These are phyloP conservation scores for Hibiscus trionum DNA, from an alignment of 345 rosid genomes.

Conservation along the genomic window DNA sequence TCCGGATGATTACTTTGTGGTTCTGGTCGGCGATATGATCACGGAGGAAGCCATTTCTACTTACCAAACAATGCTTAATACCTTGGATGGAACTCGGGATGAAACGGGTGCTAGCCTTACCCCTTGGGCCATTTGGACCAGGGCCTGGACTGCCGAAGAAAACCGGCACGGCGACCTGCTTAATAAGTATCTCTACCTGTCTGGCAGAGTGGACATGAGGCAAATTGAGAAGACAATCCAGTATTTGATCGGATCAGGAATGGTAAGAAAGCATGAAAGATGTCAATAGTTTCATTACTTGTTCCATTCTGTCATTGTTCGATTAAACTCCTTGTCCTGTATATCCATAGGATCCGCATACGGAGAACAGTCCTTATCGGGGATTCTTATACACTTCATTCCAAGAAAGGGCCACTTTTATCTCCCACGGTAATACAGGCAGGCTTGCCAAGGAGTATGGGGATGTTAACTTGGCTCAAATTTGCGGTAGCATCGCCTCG, in stretches of 20 bases:
- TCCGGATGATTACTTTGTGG: conserved; percentile 79
- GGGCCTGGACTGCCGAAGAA: conserved; percentile 68
- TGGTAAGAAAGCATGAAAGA: conserved; percentile 29
- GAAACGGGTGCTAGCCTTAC: conserved; percentile 76
- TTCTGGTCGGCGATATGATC: conserved; percentile 79
- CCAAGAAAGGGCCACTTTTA: conserved; percentile 93
- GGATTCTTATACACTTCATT: conserved; percentile 90
- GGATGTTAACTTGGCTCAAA: conserved; percentile 67
- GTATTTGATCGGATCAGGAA: conserved; percentile 60
- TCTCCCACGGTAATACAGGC: conserved; percentile 93
- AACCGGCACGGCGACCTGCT: conserved; percentile 64
- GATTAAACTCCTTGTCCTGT: neutral
- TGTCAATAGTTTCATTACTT: no score
- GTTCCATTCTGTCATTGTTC: neutral
- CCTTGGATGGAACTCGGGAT: conserved; percentile 75
- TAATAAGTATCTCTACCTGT: conserved; percentile 54
- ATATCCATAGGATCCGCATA: conserved; percentile 58
- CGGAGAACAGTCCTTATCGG: conserved; percentile 80
- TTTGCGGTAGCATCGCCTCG: conserved; percentile 87
- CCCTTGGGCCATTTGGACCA: conserved; percentile 58
- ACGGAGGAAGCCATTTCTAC: conserved; percentile 86
- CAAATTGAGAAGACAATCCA: conserved; percentile 64
- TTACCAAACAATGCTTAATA: conserved; percentile 79
- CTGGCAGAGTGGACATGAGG: conserved; percentile 53
- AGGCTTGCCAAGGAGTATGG: conserved; percentile 82